Evolutionary conservation across 2,329 filamentous ascomycete species (phyloP), one percentile per base, ranked within the genome.

Genomic region (Aspergillus novoparasiticus): DNA sequence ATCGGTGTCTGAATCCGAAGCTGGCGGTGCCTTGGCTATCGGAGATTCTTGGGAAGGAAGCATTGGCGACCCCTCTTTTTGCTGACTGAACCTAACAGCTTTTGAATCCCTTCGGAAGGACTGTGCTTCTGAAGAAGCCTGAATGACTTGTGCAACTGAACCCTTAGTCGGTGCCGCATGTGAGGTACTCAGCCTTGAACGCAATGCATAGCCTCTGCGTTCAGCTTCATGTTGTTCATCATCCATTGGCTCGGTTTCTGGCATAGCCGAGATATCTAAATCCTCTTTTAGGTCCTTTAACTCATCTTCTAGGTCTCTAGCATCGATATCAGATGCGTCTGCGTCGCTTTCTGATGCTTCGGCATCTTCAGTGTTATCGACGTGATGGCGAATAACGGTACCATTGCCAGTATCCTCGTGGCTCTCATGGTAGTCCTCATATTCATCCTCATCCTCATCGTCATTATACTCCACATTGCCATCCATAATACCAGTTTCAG

Each of bases 221-320:
- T 30, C 32, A 4, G 55, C 9, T 46, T 41, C 39, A 41, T 41
- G 39, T 19, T 62, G 61, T 43, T 68, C 67, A 3, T 57, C 59
- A 12, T 70, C 68, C 12, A 66, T 60, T 16, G 69, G 66, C 28
- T 61, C 64, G 16, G 34, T 46, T 14, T 75, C 71, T 46, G 66
- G 60, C 28, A 69, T 57, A 10, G 72, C 67, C 11, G 73, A 66
- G 9, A 71, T 69, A 51, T 76, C 74, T 61, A 80, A 78, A 46
- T 84, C 81, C 6, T 80, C 74, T 45, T 76, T 74, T 1, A 84
- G 68, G 30, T 79, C 78, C 53, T 80, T 74, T n/a, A 84, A 72
- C 60, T 85, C 82, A 30, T 82, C 76, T 14, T 73, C 72, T 4
- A 82, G 64, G 59, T 82, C 78, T 23, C 78, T 78, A 19, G 71